Conservation (phyloP, 2,329 filamentous ascomycete species). For the Cordyceps pruinosa region DNA sequence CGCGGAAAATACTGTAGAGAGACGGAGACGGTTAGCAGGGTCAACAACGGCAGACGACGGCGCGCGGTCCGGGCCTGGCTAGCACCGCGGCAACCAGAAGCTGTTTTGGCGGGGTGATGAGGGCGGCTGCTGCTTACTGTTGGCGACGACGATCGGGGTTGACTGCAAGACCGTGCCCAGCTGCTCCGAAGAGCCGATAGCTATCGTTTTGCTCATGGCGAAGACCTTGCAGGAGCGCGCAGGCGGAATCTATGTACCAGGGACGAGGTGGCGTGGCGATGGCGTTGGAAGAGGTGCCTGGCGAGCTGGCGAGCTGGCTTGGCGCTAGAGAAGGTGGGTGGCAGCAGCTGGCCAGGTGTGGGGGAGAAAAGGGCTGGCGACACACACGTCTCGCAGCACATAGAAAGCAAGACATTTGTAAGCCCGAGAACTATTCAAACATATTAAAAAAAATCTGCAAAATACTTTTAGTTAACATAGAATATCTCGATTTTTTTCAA, state of each 20-base stretch:
- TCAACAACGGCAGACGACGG: neutral
- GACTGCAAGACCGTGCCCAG: conserved; percentile 61
- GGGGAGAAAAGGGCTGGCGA: too few species aligned
- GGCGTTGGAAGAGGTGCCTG: conserved; percentile 1
- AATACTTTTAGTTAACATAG: too few species aligned
- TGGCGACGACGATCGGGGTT: conserved; percentile 74
- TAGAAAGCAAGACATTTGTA: too few species aligned
- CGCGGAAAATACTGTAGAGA: conserved; percentile 67
- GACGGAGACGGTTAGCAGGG: neutral
- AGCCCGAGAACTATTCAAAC: too few species aligned
- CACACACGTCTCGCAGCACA: too few species aligned
- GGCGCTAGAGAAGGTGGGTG: too few species aligned
- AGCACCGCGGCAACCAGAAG: conserved; percentile 12
- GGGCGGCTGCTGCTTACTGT: conserved; percentile 61
- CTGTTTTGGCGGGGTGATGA: conserved; percentile 12
- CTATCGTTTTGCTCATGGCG: conserved; percentile 20
- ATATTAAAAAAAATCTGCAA: too few species aligned
- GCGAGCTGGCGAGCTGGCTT: neutral
- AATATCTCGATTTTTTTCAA: too few species aligned
- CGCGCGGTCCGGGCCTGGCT: neutral
- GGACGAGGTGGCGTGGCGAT: conserved; percentile 3
- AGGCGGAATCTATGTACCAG: neutral
- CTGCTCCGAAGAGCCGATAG: conserved; percentile 47
- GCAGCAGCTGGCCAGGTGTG: too few species aligned
- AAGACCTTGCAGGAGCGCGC: neutral